Evolutionary conservation across 768 basidiomycete species (phyloP).

Genomic region (Strobilomyces dryophilus): DNA sequence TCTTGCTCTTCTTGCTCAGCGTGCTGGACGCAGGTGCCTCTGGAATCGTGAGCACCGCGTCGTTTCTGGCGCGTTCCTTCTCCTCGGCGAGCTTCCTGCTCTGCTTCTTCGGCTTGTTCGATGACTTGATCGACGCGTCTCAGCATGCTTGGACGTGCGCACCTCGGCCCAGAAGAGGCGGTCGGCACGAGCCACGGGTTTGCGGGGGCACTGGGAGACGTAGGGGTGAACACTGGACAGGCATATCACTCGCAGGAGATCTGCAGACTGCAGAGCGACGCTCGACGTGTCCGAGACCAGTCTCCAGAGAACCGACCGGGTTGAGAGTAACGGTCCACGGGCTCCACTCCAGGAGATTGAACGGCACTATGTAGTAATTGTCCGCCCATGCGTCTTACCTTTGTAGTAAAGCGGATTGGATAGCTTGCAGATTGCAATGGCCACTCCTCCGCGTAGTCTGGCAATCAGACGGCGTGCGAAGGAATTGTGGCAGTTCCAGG

Average conservation of each 20-base stretch:
- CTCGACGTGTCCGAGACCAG: conserved; percentile 59
- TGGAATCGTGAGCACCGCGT: conserved; percentile 38
- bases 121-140: conserved; percentile 56
- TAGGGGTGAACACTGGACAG: conserved; percentile 15
- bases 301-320: conserved; percentile 30
- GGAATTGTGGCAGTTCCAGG: too few species aligned
- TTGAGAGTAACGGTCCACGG: conserved; percentile 8
- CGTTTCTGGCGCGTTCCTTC: conserved; percentile 59
- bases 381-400: conserved; percentile 60
- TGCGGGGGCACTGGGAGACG: conserved; percentile 10
- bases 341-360: conserved; percentile 48
- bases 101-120: conserved; percentile 70
- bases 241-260: conserved; percentile 40
- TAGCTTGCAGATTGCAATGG: too few species aligned
- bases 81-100: conserved; percentile 53
- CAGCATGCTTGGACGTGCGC: conserved; percentile 66
- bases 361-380: conserved; percentile 60
- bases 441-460: too few species aligned
- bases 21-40: too few species aligned
- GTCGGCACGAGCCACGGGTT: conserved; percentile 81
- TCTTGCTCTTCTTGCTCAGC: too few species aligned
- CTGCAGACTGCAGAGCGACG: conserved; percentile 58
- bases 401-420: too few species aligned
- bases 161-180: conserved; percentile 50
- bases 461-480: too few species aligned